Conservation (phyloP, 257 asterid species). For the Penstemon barbatus region DNA sequence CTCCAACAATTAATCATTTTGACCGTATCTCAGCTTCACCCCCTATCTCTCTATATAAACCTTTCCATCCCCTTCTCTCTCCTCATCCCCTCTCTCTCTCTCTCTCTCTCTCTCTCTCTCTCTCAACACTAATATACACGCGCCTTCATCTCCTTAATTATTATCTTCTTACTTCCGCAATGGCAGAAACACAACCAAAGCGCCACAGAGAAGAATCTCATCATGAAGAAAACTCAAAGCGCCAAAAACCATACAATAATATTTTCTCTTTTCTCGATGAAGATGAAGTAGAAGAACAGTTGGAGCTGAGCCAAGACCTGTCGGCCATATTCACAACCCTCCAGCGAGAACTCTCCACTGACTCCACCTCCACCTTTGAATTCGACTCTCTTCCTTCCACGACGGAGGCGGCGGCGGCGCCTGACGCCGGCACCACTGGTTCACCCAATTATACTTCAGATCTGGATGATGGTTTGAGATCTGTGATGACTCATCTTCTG, state of each 20-base stretch:
- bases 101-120: slow-evolving; percentile 35
- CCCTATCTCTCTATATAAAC: slow-evolving; percentile 46
- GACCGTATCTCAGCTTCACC: not conserved
- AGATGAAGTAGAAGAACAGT: slow-evolving; percentile 41
- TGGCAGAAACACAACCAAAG: slow-evolving; percentile 58
- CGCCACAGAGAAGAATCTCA: slow-evolving; percentile 55
- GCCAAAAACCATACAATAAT: slow-evolving; percentile 44
- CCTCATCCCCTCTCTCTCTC: slow-evolving; percentile 34
- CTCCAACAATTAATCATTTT: too few species aligned
- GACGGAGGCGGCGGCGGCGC: slow-evolving; percentile 19
- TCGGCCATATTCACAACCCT: slow-evolving; percentile 55
- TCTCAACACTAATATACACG: slow-evolving; percentile 5
- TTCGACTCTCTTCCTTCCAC: slow-evolving; percentile 26
- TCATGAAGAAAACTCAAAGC: slow-evolving; percentile 30
- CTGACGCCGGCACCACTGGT: slow-evolving; percentile 13
- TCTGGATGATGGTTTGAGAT: slow-evolving; percentile 40
- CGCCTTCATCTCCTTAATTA: not conserved
- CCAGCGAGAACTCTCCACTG: slow-evolving; percentile 49
- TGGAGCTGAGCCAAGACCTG: slow-evolving; percentile 35
- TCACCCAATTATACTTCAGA: slow-evolving; percentile 1
- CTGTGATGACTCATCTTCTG: slow-evolving; percentile 72
- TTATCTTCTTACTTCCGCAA: not conserved
- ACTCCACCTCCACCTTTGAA: slow-evolving; percentile 29
- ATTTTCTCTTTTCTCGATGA: slow-evolving; percentile 65
- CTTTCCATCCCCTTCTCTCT: slow-evolving; percentile 50